Evolutionary conservation across 129 eudicot species (phyloP), one percentile per base, ranked within the genome.

Genomic region (Smallanthus sonchifolius): DNA sequence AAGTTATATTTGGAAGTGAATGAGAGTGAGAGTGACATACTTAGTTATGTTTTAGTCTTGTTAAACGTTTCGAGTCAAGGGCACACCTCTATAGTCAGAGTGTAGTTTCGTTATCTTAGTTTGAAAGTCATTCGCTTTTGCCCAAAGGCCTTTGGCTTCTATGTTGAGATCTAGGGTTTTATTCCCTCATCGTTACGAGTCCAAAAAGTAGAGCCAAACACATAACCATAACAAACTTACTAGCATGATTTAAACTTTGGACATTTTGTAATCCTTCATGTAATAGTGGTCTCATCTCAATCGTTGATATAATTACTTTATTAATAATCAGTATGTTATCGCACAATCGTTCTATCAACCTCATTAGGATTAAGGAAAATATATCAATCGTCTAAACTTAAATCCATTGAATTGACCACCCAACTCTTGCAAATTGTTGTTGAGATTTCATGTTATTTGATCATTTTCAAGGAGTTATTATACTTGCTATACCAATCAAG

Each of bases 361-460:
- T 38, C 7, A 1, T 38, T 38, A 45, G 15, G n/a, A 47, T 14
- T 47, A 47, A 47, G 2, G 6, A 7, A 49, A n/a, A 0, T 32
- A 57, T 57, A 28, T 28, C n/a, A 57, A 24, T 10, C 7, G 1
- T 5, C 42, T 10, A 13, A 60, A 34, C 42, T 60, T 60, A 32
- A 60, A 60, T 60, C 40, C 42, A 32, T 32, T 5, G 14, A 60
- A 60, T 60, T 32, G 42, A 60, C 42, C 42, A 34, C 66, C 40
- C 66, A 34, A 60, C 66, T 34, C 42, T 34, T 60, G 39, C 39
- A 60, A 60, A 13, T 34, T 60, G 66, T 60, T 60, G 66, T 60
- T 60, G 42, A 13, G 19, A 30, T 60, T 24, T n/a, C 62, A 60
- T 34, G 10, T 60, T 60, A 34, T 60, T 60, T 60, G 66, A 60